Percentiles rank a stretch among this genome's conserved stretches.
These are phyloP conservation scores for Ehretia macrophylla DNA, from an alignment of 257 asterid genomes.

Conservation along the genomic window DNA sequence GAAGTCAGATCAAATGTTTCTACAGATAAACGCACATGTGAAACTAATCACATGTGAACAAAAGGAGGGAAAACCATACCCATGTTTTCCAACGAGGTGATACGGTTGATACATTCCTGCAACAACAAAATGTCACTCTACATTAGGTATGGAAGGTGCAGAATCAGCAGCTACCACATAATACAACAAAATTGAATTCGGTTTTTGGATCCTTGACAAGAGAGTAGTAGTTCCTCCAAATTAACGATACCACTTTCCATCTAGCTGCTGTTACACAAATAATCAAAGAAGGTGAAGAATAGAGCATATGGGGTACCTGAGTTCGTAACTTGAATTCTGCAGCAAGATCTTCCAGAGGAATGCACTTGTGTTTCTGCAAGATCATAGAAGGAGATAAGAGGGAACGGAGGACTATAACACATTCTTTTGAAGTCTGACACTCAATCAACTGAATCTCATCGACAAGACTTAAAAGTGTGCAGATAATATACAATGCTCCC, in stretches of 20 bases:
- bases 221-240: background rate
- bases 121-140: slow-evolving; percentile 16
- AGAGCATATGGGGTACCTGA: slow-evolving; percentile 50
- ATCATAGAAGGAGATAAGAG: slow-evolving; percentile 16
- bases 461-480: too few relatives aligned
- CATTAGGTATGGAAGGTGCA: slow-evolving; percentile 10
- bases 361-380: slow-evolving; percentile 85
- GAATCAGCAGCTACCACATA: background rate
- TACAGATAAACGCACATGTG: too few relatives aligned
- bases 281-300: background rate
- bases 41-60: background rate
- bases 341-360: slow-evolving; percentile 94
- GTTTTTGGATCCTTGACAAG: slow-evolving; percentile 11
- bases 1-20: too few relatives aligned
- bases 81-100: slow-evolving; percentile 72
- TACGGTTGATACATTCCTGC: slow-evolving; percentile 96
- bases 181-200: slow-evolving; percentile 1
- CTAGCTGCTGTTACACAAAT: slow-evolving; percentile 4
- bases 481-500: background rate
- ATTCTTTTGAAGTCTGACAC: too few relatives aligned
- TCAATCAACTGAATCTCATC: background rate
- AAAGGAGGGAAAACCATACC: slow-evolving; percentile 38
- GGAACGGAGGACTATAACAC: too few relatives aligned
- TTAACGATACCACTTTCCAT: background rate
- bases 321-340: slow-evolving; percentile 97